Conservation (phyloP, 2,329 filamentous ascomycete genomes). For the Penicillium sp. region DNA sequence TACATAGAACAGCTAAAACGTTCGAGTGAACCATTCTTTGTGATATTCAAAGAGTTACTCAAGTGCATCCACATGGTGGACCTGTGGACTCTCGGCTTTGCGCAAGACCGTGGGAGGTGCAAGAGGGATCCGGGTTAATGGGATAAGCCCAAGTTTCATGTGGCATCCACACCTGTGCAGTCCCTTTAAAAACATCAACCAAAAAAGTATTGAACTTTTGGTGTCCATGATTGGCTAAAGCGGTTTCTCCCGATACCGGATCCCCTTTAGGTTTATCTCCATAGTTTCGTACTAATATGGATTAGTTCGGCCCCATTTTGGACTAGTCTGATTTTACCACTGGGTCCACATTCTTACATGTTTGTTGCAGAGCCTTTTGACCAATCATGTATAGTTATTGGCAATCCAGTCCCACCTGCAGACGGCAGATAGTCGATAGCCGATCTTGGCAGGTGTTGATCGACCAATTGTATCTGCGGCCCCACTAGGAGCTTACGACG, state of each 20-base stretch:
- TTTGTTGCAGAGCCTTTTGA: conserved; percentile 17
- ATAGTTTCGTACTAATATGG: background rate
- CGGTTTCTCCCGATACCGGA: conserved; percentile 19
- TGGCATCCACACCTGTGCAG: background rate
- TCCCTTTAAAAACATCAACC: background rate
- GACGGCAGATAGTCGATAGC: conserved; percentile 42
- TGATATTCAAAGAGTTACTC: background rate
- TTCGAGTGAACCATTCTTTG: conserved; percentile 9
- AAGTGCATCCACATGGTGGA: background rate
- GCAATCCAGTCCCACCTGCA: conserved; percentile 9
- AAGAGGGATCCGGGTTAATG: background rate
- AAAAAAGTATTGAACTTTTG: background rate
- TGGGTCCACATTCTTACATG: conserved; percentile 20
- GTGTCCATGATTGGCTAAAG: conserved; percentile 9
- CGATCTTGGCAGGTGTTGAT: conserved; percentile 34
- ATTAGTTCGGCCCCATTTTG: background rate
- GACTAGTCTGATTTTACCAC: conserved; percentile 5
- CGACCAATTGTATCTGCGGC: conserved; percentile 24
- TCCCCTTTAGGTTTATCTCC: background rate
- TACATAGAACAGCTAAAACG: conserved; percentile 12
- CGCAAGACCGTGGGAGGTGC: background rate
- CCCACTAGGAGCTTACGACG: conserved; percentile 32
- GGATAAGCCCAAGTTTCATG: background rate
- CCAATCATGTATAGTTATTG: background rate
- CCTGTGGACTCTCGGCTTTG: background rate